Evolutionary conservation across 495 filamentous ascomycete species (phyloP).

Genomic region (Aspergillus steynii): DNA sequence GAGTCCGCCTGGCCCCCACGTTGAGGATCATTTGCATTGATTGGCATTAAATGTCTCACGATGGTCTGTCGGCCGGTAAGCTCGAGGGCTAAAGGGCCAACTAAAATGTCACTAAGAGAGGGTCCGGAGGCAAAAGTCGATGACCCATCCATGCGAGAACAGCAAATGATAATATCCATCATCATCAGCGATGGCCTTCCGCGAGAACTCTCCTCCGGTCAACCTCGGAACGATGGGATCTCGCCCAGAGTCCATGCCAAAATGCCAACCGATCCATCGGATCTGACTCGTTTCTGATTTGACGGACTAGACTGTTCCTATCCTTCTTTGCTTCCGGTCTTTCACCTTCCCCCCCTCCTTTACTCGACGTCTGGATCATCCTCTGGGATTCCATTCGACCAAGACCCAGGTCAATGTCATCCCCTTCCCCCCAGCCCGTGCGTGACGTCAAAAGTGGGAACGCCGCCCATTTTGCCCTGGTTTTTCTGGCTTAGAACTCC

Average conservation of each 20-base stretch:
- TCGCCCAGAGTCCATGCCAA: background rate
- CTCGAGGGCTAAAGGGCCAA: background rate
- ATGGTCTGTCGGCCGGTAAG: background rate
- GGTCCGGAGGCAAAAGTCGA: background rate
- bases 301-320: background rate
- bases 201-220: no score
- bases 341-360: constrained; percentile 1
- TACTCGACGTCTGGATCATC: background rate
- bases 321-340: background rate
- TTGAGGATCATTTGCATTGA: background rate
- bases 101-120: background rate
- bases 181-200: background rate
- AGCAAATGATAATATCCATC: background rate
- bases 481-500: background rate
- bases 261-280: background rate
- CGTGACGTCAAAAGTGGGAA: constrained; percentile 8
- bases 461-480: background rate
- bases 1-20: constrained; percentile 4
- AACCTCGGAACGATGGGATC: background rate
- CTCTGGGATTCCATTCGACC: background rate
- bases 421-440: background rate
- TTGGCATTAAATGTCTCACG: constrained; percentile 1
- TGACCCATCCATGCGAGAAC: background rate
- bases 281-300: background rate
- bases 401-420: background rate